A percentile compares a stretch with the other conserved stretches of the same genome.
Evolutionary conservation across 129 eudicot species (phyloP).

Genomic region (Arctium minus): DNA sequence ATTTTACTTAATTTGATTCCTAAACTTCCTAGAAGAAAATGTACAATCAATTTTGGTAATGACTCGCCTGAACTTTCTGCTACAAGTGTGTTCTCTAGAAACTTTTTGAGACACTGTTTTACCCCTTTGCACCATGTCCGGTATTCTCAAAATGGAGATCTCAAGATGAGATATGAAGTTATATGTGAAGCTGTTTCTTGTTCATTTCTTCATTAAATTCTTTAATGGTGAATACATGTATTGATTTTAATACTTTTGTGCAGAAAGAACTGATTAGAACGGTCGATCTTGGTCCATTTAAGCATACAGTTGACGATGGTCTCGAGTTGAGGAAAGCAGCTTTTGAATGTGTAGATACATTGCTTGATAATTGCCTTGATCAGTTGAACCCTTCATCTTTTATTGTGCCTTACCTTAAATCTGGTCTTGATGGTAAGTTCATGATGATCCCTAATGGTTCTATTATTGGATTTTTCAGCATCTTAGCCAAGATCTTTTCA

Average conservation of each 20-base stretch:
- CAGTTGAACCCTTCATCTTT: slow-evolving; percentile 97
- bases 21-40: too few relatives aligned
- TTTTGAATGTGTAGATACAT: slow-evolving; percentile 96
- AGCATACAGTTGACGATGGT: slow-evolving; percentile 99
- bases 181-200: background rate
- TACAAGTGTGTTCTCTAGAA: background rate
- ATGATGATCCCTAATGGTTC: background rate
- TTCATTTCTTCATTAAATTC: background rate
- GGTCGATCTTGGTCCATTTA: slow-evolving; percentile 97
- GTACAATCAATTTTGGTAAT: too few relatives aligned
- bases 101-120: background rate
- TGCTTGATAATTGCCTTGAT: slow-evolving; percentile 93
- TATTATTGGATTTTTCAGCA: background rate
- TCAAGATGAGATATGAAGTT: background rate
- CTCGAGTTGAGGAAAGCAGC: slow-evolving; percentile 99
- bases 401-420: slow-evolving; percentile 81
- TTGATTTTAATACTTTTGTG: slow-evolving; percentile 14
- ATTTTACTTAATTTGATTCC: too few relatives aligned
- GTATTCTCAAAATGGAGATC: background rate
- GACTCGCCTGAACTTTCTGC: background rate
- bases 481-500: background rate
- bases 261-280: slow-evolving; percentile 98
- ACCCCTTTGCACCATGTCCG: background rate
- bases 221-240: background rate
- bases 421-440: slow-evolving; percentile 92